phyloP scores from a whole-genome alignment of 306 rosid genomes.

The Hippophae gyantsensis region DNA sequence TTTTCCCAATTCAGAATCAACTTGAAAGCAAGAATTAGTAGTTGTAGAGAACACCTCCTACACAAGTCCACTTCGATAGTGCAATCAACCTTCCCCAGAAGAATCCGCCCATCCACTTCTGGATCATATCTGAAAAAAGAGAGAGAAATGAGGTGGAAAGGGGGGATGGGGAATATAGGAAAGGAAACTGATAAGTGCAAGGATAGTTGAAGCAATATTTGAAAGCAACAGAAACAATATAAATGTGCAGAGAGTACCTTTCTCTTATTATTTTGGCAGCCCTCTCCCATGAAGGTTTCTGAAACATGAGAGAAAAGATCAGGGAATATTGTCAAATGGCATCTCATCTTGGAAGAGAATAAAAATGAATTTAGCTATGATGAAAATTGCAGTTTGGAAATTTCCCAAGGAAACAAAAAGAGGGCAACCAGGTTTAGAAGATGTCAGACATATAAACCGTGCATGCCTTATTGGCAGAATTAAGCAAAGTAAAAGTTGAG shows the following conservation, averaged over 20 bases:
- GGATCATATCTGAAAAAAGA: slow-evolving; percentile 71
- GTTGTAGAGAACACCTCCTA: slow-evolving; percentile 46
- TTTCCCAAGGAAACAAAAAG: background rate
- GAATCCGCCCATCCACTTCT: slow-evolving; percentile 81
- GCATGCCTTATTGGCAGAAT: too few relatives aligned
- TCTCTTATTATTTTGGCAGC: slow-evolving; percentile 66
- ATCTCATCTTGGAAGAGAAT: slow-evolving; percentile 13
- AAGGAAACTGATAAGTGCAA: slow-evolving; percentile 4
- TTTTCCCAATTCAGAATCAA: background rate
- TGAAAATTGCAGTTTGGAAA: background rate
- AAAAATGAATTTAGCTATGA: slow-evolving; percentile 6
- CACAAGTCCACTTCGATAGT: slow-evolving; percentile 71
- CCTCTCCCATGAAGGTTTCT: slow-evolving; percentile 99
- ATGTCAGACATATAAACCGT: too few relatives aligned
- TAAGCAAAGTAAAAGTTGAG: too few relatives aligned
- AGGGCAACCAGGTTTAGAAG: background rate
- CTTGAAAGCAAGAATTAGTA: slow-evolving; percentile 9
- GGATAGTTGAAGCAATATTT: slow-evolving; percentile 1
- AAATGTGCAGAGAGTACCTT: slow-evolving; percentile 43
- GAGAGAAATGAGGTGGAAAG: background rate
- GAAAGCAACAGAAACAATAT: slow-evolving; percentile 16
- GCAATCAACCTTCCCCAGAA: slow-evolving; percentile 82
- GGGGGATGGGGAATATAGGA: slow-evolving; percentile 1
- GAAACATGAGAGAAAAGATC: slow-evolving; percentile 25
- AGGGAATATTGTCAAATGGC: background rate